Base-by-base conservation (phyloP, 495 filamentous ascomycete species). In the Daldinia grandis region DNA sequence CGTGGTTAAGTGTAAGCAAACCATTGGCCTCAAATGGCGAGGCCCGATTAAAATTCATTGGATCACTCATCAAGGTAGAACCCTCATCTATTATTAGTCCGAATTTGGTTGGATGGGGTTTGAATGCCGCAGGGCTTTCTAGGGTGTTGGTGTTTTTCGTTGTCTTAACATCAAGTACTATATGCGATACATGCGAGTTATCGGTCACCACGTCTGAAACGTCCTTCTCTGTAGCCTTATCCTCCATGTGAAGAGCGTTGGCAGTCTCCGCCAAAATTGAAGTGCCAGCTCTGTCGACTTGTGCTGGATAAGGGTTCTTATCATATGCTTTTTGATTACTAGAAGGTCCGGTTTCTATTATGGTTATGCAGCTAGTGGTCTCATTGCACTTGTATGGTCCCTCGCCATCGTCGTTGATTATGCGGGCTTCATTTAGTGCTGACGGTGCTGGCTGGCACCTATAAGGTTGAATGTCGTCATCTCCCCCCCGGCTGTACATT, bases 1-100 rank as follows among this genome's bases (percentile, higher is more conserved):
- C 10, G 50, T 66, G 28, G 17, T 65, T 33, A n/a, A 17, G 53
- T 28, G 31, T 24, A 33, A 40, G 57, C 12, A 27, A 21, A 38
- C 27, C 24, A 49, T 15, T 35, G 25, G 47, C 14, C 15, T 68
- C 27, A 35, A 51, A 19, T 38, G 55, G 17, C 17, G 17, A 27
- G 10, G 19, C 55, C 33, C 53, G 17, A 5, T 66, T 62, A 37
- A 40, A 33, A 54, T 74, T 57, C 57, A 68, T 49, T 63, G 40
- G 19, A 49, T 74, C 63, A 21, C 27, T 63, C 28, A 72, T 40
- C 17, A 76, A 40, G 8, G 74, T 72, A 38, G 62, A 55, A 10
- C 19, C 70, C 10, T 72, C 68, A 28, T 74, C 59, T 47, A 59
- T 15, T 7, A 37, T 33, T 58, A 42, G 9, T 42, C 53, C 51